Evolutionary conservation across 2,329 filamentous ascomycete genomes (phyloP), one percentile per base, ranked within the genome.

Genomic region (Venturia asperata): DNA sequence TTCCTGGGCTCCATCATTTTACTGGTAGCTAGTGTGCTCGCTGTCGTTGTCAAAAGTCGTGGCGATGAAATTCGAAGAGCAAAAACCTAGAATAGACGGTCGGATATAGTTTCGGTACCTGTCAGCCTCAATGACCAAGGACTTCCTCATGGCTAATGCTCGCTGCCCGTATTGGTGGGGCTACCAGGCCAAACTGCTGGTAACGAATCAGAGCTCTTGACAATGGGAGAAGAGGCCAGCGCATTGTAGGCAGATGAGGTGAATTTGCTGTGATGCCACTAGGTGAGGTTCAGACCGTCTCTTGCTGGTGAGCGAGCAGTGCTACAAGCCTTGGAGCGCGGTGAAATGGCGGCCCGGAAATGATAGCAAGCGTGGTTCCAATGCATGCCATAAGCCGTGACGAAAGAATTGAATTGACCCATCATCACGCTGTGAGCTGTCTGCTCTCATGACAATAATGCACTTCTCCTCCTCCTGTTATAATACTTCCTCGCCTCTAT

Each of bases 351-450:
- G n/a, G 45, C 45, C 47, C 21, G 47, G 47, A n/a, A 58, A 58
- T 37, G 21, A 58, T 37, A 17, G 27, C 17, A 37, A 37, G 52
- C 52, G 52, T 37, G 1, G 52, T 30, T 37, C 52, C 52, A 56
- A 34, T 37, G 17, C 27, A 56, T 56, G 52, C 27, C 52, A 56
- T 56, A 56, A 56, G 52, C 52, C 52, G 52, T 56, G 52, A 56
- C 52, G 15, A 56, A 37, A 37, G 19, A 37, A 15, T 56, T 19
- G 27, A 37, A 27, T 49, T 47, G 6, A 19, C 17, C 39, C 39
- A 42, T 42, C 15, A 9, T 45, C 30, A 34, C 30, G 42, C 24
- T 47, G 24, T 47, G 45, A 47, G 42, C 24, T 24, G 21, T 21
- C 47, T 34, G 30, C 17, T 47, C 45, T 47, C 45, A 9, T 47